Conservation (phyloP, 805 yeast species). For the Lipomyces anomalus region DNA sequence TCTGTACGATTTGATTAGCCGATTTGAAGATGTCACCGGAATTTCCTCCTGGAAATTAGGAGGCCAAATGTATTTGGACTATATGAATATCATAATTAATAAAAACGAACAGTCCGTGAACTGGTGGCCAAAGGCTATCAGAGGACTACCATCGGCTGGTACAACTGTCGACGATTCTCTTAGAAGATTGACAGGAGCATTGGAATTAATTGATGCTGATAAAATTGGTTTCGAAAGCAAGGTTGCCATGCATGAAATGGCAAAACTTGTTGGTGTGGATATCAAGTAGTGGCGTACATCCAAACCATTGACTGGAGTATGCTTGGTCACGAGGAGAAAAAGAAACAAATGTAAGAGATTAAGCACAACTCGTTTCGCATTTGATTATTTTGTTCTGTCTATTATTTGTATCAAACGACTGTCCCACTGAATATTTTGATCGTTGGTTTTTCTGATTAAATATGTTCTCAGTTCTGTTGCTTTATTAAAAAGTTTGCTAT, state of each 20-base stretch:
- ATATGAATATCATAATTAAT: constrained; percentile 19
- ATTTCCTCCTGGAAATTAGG: constrained; percentile 32
- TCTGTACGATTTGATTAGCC: constrained; percentile 25
- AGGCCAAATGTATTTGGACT: constrained; percentile 36
- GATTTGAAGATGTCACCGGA: constrained; percentile 24
- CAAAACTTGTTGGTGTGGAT: constrained; percentile 19
- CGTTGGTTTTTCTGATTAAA: too few species aligned
- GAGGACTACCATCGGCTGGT: constrained; percentile 12
- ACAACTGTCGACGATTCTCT: constrained; percentile 7
- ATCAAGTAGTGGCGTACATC: constrained; percentile 1
- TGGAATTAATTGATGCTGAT: constrained; percentile 7
- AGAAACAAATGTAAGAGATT: too few species aligned
- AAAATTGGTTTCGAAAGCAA: constrained; percentile 9
- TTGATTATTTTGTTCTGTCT: too few species aligned
- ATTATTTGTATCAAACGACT: too few species aligned
- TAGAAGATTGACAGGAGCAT: constrained; percentile 5
- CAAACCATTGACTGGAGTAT: too few species aligned
- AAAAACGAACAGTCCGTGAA: not conserved
- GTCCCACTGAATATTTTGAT: too few species aligned
- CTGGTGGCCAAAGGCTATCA: constrained; percentile 20
- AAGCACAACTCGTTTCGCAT: too few species aligned
- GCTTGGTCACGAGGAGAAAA: too few species aligned
- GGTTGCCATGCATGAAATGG: constrained; percentile 21
- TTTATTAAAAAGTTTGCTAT: too few species aligned
- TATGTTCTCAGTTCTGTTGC: too few species aligned